A percentile compares a stretch with the other conserved stretches of the same genome.
These are phyloP conservation scores for Microcera coccophila DNA, from an alignment of 2,329 filamentous ascomycete genomes.

Conservation along the genomic window DNA sequence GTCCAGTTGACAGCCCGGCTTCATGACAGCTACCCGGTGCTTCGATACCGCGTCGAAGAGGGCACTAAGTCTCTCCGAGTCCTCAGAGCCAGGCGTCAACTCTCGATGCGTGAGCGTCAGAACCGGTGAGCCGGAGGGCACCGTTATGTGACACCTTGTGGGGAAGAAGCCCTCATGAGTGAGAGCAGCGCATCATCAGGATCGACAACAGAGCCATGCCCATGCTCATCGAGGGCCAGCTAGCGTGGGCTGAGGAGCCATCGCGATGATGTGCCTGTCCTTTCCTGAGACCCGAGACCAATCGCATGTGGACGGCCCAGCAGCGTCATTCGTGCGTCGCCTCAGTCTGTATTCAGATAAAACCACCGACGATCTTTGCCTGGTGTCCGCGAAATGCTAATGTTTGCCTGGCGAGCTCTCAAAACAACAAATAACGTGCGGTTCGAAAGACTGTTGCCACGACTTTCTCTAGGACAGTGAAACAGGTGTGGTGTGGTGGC, in stretches of 20 bases:
- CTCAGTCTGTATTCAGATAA: background rate
- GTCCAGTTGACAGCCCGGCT: background rate
- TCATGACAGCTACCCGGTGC: too few relatives aligned
- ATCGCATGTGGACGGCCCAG: background rate
- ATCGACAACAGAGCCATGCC: slow-evolving; percentile 12
- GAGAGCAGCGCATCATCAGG: slow-evolving; percentile 2
- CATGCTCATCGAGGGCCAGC: slow-evolving; percentile 3
- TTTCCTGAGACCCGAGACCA: background rate
- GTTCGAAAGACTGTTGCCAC: background rate
- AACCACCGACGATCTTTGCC: slow-evolving; percentile 8
- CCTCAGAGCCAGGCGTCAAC: background rate
- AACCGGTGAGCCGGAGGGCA: background rate
- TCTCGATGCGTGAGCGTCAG: background rate
- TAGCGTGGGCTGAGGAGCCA: slow-evolving; percentile 6
- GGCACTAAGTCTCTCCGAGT: too few relatives aligned
- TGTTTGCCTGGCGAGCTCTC: background rate
- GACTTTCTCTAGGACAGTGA: background rate
- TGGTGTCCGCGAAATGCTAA: background rate
- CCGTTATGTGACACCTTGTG: background rate
- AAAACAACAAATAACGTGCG: background rate
- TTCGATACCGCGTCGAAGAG: too few relatives aligned
- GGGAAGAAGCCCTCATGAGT: background rate
- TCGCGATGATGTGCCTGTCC: slow-evolving; percentile 2
- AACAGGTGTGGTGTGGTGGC: slow-evolving; percentile 3
- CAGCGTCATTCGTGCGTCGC: slow-evolving; percentile 2